Percentiles rank a stretch among this genome's conserved stretches.
phyloP scores from a whole-genome alignment of 2,329 filamentous ascomycete species.

The Zymoseptoria pseudotritici region DNA sequence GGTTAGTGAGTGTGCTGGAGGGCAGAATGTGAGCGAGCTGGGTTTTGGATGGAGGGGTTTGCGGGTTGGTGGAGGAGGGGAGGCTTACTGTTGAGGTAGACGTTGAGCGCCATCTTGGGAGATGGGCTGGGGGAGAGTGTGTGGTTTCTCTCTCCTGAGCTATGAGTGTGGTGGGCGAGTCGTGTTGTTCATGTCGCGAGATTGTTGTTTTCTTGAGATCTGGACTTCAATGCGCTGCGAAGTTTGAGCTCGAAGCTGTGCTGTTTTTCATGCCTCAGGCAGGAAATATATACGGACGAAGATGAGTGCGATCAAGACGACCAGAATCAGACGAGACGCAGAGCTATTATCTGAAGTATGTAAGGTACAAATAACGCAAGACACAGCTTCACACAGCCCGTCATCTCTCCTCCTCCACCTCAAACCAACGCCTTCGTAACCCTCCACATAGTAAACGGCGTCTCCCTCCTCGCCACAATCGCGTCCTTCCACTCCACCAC shows the following conservation, averaged over 20 bases:
- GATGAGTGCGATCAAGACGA: background rate
- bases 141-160: background rate
- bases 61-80: background rate
- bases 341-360: background rate
- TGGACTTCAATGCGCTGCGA: background rate
- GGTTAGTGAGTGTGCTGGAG: no score
- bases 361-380: background rate
- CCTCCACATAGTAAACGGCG: slow-evolving; percentile 18
- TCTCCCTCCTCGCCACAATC: slow-evolving; percentile 16
- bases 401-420: background rate
- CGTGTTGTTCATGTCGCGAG: background rate
- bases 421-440: slow-evolving; percentile 16
- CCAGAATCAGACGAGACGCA: background rate
- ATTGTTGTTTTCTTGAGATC: background rate
- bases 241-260: background rate
- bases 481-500: slow-evolving; percentile 15
- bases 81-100: slow-evolving; percentile 19
- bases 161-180: background rate
- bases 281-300: background rate
- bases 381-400: background rate
- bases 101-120: slow-evolving; percentile 16
- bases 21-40: no score
- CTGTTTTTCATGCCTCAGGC: background rate
- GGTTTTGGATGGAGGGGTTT: background rate
- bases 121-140: background rate